phyloP scores from a whole-genome alignment of 768 basidiomycete species.

The Tulasnella sp. region DNA sequence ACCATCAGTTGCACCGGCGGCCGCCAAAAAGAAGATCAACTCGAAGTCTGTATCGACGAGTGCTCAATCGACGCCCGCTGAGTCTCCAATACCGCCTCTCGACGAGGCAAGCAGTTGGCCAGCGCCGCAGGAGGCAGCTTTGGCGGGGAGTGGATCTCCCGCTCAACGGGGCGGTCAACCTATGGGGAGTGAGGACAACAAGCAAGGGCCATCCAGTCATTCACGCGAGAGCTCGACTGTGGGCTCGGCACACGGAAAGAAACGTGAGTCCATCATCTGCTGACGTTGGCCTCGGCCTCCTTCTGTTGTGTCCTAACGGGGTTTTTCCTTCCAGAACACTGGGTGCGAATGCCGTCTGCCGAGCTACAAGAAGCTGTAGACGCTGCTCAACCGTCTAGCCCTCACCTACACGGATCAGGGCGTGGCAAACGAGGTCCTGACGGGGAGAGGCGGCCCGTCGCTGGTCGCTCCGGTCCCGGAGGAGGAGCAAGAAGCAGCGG shows the following conservation, averaged over 20 bases:
- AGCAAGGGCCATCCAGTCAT: conserved; percentile 1
- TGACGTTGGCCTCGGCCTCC: conserved; percentile 16
- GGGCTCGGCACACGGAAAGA: conserved; percentile 15
- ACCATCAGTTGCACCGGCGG: not conserved
- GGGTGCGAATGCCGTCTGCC: conserved; percentile 26
- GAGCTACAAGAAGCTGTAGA: conserved; percentile 31
- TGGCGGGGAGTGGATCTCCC: not conserved
- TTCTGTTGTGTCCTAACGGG: not conserved
- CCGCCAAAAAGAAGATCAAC: not conserved
- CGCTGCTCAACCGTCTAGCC: conserved; percentile 23
- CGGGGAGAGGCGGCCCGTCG: conserved; percentile 14
- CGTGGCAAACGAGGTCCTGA: not conserved
- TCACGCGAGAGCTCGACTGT: conserved; percentile 31
- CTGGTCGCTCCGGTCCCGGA: not conserved
- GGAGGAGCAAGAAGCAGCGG: conserved; percentile 29
- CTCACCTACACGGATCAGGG: not conserved
- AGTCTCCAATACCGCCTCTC: conserved; percentile 3
- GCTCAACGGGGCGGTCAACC: not conserved
- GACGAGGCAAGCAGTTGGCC: conserved; percentile 22
- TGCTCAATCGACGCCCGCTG: not conserved
- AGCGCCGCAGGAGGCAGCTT: conserved; percentile 2
- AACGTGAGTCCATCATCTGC: conserved; percentile 22
- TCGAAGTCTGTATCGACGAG: conserved; percentile 7
- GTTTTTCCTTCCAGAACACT: conserved; percentile 25
- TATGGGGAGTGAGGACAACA: not conserved